A percentile compares a stretch with the other conserved stretches of the same genome.
These are phyloP conservation scores for Xerophyta viscosa DNA, from an alignment of 106 monocot species.

Conservation along the genomic window DNA sequence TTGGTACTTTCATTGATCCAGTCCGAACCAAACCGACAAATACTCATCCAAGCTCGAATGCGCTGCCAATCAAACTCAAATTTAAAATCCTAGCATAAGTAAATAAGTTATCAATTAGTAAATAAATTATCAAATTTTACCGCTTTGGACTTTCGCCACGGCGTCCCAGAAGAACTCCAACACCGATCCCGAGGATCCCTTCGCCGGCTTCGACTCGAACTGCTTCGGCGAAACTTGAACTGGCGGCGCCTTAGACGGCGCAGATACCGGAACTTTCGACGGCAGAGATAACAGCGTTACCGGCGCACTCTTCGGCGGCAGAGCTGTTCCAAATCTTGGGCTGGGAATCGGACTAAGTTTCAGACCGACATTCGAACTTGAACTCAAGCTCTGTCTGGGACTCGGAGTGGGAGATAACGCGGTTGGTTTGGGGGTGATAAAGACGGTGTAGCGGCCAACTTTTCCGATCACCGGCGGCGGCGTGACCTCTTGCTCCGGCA, in stretches of 20 bases:
- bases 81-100: background rate
- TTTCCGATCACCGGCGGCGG: slow-evolving; percentile 75
- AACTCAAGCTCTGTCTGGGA: slow-evolving; percentile 20
- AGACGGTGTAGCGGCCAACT: slow-evolving; percentile 72
- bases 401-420: background rate
- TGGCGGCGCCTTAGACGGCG: slow-evolving; percentile 14
- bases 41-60: slow-evolving; percentile 88
- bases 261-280: background rate
- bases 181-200: slow-evolving; percentile 17
- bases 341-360: slow-evolving; percentile 21
- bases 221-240: slow-evolving; percentile 81
- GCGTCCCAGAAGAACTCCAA: slow-evolving; percentile 83
- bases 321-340: slow-evolving; percentile 6
- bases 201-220: slow-evolving; percentile 38
- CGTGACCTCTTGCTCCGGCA: slow-evolving; percentile 19
- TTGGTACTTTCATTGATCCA: slow-evolving; percentile 89
- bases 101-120: background rate
- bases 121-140: too few species aligned
- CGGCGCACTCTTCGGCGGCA: background rate
- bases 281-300: background rate
- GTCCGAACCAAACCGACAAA: slow-evolving; percentile 75
- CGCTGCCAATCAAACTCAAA: slow-evolving; percentile 24
- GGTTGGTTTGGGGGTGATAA: slow-evolving; percentile 49
- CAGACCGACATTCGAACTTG: slow-evolving; percentile 23
- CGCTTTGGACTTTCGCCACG: slow-evolving; percentile 73